phyloP scores from a whole-genome alignment of 1,284 basidiomycete genomes.

The Ganoderma lucidum region DNA sequence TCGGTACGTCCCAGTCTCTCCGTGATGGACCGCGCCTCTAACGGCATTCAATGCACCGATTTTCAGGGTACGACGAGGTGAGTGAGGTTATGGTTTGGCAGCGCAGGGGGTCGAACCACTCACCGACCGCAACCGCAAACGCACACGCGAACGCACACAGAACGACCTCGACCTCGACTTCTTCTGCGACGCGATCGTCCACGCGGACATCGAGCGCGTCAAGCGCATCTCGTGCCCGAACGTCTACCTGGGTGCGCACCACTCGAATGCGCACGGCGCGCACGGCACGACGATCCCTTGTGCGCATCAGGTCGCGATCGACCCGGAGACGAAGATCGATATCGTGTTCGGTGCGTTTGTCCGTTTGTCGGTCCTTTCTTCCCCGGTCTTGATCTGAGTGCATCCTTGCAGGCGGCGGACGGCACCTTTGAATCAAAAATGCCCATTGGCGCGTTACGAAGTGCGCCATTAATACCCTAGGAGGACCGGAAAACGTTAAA shows the following conservation, averaged over 20 bases:
- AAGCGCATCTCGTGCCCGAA: conserved; percentile 56
- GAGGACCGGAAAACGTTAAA: not conserved
- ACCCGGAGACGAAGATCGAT: conserved; percentile 22
- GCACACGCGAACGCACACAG: conserved; percentile 44
- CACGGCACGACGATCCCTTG: not conserved
- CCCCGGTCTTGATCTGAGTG: too few species aligned
- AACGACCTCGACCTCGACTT: conserved; percentile 72
- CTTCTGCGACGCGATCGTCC: conserved; percentile 62
- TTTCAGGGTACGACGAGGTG: conserved; percentile 63
- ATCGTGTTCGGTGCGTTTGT: conserved; percentile 33
- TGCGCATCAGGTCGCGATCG: conserved; percentile 17
- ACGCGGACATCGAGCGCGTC: conserved; percentile 58
- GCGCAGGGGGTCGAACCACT: too few species aligned
- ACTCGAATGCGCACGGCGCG: conserved; percentile 19
- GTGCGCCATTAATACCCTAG: not conserved
- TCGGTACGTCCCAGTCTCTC: conserved; percentile 50
- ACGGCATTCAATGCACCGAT: not conserved
- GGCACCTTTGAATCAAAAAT: not conserved
- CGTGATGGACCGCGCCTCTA: not conserved
- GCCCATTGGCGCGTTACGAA: not conserved
- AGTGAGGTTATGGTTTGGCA: too few species aligned
- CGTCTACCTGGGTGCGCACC: conserved; percentile 47
- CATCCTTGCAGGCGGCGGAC: not conserved
- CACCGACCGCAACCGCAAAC: too few species aligned
- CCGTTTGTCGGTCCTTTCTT: not conserved